Conservation (phyloP, 257 asterid species). For the Gardenia jasminoides region DNA sequence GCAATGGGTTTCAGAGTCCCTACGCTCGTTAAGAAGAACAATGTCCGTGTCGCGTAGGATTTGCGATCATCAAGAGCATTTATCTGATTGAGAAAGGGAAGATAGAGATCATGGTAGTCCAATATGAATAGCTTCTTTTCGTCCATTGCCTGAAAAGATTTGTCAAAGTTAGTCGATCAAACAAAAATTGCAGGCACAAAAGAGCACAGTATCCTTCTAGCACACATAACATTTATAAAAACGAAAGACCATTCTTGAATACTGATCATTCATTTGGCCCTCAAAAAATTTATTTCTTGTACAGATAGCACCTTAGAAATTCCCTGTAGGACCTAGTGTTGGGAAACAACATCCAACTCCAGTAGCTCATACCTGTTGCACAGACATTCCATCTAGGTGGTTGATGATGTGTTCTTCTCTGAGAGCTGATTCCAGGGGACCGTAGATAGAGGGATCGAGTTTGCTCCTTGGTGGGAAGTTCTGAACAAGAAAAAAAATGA, state of each 20-base stretch:
- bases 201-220: no score
- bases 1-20: constrained; percentile 15
- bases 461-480: constrained; percentile 31
- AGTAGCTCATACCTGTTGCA: background rate
- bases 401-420: constrained; percentile 15
- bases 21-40: constrained; percentile 2
- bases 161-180: no score
- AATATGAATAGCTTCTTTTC: constrained; percentile 20
- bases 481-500: background rate
- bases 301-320: no score
- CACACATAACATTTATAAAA: no score
- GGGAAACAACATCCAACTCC: no score
- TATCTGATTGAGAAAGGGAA: constrained; percentile 15
- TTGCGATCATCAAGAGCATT: constrained; percentile 22
- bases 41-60: constrained; percentile 23
- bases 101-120: constrained; percentile 22
- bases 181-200: no score
- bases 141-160: constrained; percentile 14
- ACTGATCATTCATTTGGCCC: no score
- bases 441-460: constrained; percentile 32
- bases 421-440: constrained; percentile 24
- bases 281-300: no score
- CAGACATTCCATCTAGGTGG: constrained; percentile 20
- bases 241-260: no score
- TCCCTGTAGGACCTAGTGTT: no score